A percentile compares a stretch with the other conserved stretches of the same genome.
These are phyloP conservation scores for Russula vinacea DNA, from an alignment of 768 basidiomycete genomes.

Conservation along the genomic window DNA sequence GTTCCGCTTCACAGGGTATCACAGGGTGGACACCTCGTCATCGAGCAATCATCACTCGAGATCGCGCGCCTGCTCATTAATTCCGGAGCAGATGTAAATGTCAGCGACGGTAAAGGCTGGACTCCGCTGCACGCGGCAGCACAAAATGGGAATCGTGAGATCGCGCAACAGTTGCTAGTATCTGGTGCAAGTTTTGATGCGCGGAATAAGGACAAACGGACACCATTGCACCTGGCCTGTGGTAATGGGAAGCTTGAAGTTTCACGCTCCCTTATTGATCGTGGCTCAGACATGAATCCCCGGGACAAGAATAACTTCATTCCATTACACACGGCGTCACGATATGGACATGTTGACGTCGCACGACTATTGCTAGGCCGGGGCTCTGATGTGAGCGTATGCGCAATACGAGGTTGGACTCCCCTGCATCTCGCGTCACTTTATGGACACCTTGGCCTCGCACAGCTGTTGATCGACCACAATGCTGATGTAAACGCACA, in stretches of 20 bases:
- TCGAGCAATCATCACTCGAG: background rate
- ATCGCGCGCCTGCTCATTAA: background rate
- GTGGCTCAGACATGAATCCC: background rate
- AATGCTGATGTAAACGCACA: background rate
- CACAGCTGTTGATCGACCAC: background rate
- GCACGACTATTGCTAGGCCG: background rate
- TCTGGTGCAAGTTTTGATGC: background rate
- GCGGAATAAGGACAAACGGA: background rate
- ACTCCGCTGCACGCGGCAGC: background rate
- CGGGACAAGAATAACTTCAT: too few species aligned
- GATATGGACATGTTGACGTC: slow-evolving; percentile 1
- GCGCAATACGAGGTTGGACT: background rate
- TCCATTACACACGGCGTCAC: background rate
- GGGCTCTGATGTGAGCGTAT: background rate
- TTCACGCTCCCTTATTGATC: background rate
- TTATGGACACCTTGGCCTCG: background rate
- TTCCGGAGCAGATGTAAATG: background rate
- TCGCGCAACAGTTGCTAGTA: background rate
- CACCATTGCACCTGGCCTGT: background rate
- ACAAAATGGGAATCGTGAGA: background rate
- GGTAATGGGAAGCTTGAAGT: background rate
- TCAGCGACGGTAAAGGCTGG: too few species aligned
- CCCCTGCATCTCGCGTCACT: background rate
- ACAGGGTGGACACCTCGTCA: background rate
- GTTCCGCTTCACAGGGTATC: background rate